Evolutionary conservation across 2,329 filamentous ascomycete species (phyloP).

Genomic region (Colletotrichum tamarilloi): DNA sequence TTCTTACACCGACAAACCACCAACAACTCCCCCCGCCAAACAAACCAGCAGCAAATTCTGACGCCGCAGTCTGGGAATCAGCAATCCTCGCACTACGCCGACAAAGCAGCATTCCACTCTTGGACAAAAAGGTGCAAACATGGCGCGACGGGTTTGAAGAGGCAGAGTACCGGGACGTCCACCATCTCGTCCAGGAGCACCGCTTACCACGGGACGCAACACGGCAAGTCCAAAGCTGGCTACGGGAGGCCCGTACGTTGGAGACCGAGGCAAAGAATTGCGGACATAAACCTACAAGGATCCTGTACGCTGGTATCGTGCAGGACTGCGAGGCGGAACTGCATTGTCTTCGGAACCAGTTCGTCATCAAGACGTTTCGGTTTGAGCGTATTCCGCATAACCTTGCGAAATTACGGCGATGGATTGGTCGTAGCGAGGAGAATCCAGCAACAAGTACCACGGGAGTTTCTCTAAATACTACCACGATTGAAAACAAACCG

Average conservation of each 20-base stretch:
- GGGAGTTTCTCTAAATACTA: too few species aligned
- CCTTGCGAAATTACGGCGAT: background rate
- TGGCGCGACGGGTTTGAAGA: constrained; percentile 1
- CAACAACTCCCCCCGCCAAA: background rate
- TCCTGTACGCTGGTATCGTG: constrained; percentile 40
- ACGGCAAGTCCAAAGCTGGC: background rate
- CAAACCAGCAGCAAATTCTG: background rate
- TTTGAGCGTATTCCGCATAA: background rate
- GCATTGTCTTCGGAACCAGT: background rate
- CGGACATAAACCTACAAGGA: constrained; percentile 36
- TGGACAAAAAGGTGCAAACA: background rate
- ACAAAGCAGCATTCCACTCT: background rate
- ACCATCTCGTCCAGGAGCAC: background rate
- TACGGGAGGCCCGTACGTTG: background rate
- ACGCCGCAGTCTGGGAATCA: background rate
- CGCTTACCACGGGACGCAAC: background rate
- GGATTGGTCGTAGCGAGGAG: background rate
- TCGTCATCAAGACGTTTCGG: background rate
- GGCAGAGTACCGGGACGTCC: background rate
- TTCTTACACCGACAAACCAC: too few species aligned
- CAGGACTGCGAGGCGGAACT: constrained; percentile 42
- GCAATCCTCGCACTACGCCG: background rate
- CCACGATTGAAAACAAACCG: background rate
- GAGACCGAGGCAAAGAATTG: background rate
- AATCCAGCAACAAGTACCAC: background rate